Conservation (phyloP, 179 eudicot genomes). For the Amaranthus tricolor region DNA sequence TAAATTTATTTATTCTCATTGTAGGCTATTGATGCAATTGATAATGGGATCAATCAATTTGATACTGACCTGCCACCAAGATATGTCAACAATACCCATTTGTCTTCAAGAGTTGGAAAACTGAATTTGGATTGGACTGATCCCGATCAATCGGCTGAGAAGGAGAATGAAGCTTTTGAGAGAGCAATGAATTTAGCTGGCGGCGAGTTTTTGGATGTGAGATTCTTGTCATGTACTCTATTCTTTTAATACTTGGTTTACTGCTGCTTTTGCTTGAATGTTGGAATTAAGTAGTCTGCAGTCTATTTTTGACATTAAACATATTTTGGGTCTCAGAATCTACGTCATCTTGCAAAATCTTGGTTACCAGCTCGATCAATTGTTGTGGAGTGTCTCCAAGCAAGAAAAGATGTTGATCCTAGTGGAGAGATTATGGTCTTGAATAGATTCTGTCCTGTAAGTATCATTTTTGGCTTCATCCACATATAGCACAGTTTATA, state of each 20-base stretch:
- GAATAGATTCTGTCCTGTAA: conserved; percentile 72
- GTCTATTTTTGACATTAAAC: neutral
- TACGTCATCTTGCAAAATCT: conserved; percentile 61
- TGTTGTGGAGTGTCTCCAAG: conserved; percentile 63
- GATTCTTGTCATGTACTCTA: conserved; percentile 18
- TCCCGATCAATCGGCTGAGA: conserved; percentile 77
- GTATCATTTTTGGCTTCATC: conserved; percentile 14
- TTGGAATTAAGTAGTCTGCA: neutral
- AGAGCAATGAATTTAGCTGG: conserved; percentile 71
- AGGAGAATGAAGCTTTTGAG: conserved; percentile 71
- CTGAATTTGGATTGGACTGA: conserved; percentile 76
- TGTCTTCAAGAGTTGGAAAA: conserved; percentile 71
- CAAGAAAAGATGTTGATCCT: conserved; percentile 57
- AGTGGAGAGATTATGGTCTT: conserved; percentile 81
- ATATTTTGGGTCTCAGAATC: conserved; percentile 38
- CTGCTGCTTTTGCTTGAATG: neutral
- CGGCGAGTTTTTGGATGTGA: conserved; percentile 73
- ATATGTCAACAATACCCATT: conserved; percentile 72
- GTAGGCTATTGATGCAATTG: conserved; percentile 89
- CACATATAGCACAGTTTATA: no score
- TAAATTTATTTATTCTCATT: conserved; percentile 4
- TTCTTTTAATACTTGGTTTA: neutral
- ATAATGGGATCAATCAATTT: conserved; percentile 71
- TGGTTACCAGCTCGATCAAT: conserved; percentile 89
- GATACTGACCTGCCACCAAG: conserved; percentile 70